Evolutionary conservation across 2,329 filamentous ascomycete species (phyloP).

Genomic region (Exophiala xenobiotica): DNA sequence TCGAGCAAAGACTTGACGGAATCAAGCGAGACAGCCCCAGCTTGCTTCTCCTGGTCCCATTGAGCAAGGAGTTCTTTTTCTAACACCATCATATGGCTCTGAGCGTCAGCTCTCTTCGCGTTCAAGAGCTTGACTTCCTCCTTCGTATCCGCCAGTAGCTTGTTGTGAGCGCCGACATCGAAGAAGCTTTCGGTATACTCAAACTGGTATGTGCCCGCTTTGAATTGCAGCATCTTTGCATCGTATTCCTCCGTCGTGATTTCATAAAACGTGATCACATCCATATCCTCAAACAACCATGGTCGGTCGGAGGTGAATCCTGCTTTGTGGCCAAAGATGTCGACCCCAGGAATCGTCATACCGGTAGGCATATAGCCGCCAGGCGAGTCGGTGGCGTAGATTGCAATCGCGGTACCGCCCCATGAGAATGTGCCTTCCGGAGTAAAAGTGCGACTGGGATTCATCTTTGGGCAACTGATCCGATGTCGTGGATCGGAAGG

Average conservation of each 20-base stretch:
- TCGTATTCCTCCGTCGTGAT: constrained; percentile 52
- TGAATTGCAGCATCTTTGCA: constrained; percentile 46
- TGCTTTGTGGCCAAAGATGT: constrained; percentile 52
- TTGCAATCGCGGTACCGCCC: constrained; percentile 53
- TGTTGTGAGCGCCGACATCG: constrained; percentile 56
- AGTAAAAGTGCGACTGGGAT: constrained; percentile 56
- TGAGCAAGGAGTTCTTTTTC: constrained; percentile 35
- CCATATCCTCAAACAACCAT: constrained; percentile 58
- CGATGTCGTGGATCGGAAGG: constrained; percentile 42
- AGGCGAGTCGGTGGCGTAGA: constrained; percentile 57
- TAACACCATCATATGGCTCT: constrained; percentile 39
- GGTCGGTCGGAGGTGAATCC: constrained; percentile 48
- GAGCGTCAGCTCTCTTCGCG: constrained; percentile 45
- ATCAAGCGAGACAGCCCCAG: background rate
- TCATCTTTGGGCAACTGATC: constrained; percentile 55
- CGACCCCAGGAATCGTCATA: constrained; percentile 52
- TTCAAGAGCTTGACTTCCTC: constrained; percentile 46
- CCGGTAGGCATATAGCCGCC: constrained; percentile 57
- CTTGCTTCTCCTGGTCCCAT: constrained; percentile 36
- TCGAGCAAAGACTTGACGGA: background rate
- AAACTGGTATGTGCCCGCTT: constrained; percentile 53
- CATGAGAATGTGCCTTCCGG: constrained; percentile 55
- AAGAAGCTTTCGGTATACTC: constrained; percentile 50
- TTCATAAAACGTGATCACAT: constrained; percentile 54
- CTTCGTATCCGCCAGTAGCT: constrained; percentile 43